Percentiles rank a stretch among this genome's conserved stretches.
Conservation (phyloP, 352 stramenopile genomes). For the Phytophthora fragariae region DNA sequence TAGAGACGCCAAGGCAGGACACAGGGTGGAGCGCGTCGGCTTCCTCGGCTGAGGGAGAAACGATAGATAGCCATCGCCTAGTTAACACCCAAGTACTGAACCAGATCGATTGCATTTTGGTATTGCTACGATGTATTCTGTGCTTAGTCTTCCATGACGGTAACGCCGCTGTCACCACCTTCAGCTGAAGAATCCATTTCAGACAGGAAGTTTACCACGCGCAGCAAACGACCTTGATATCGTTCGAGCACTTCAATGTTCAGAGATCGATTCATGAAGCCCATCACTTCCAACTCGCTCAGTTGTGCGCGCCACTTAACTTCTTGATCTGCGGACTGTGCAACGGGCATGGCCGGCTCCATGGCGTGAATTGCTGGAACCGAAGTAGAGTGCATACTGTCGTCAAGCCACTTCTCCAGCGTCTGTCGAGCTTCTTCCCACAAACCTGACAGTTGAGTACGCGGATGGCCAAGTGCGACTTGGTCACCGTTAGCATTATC, state of each 20-base stretch:
- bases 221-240: conserved; percentile 82
- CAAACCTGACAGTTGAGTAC: conserved; percentile 33
- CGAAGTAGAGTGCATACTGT: conserved; percentile 41
- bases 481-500: conserved; percentile 6
- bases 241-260: conserved; percentile 81
- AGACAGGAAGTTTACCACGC: conserved; percentile 87
- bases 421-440: conserved; percentile 58
- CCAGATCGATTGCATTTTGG: conserved; percentile 10
- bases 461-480: conserved; percentile 10
- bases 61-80: conserved; percentile 7
- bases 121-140: background rate
- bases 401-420: conserved; percentile 63
- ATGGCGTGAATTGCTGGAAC: conserved; percentile 72
- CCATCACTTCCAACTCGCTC: conserved; percentile 70
- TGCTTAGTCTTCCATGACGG: conserved; percentile 54
- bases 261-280: conserved; percentile 68
- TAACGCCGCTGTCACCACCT: conserved; percentile 26
- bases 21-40: conserved; percentile 67
- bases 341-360: conserved; percentile 69
- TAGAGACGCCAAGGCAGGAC: conserved; percentile 51
- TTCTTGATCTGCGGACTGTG: conserved; percentile 50
- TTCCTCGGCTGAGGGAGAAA: conserved; percentile 56
- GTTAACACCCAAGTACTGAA: background rate
- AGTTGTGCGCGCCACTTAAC: conserved; percentile 77
- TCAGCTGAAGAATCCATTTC: conserved; percentile 48